Percentiles rank a stretch among this genome's conserved stretches.
Evolutionary conservation across 2,329 filamentous ascomycete species (phyloP).

Genomic region (Colletotrichum brevisporum): DNA sequence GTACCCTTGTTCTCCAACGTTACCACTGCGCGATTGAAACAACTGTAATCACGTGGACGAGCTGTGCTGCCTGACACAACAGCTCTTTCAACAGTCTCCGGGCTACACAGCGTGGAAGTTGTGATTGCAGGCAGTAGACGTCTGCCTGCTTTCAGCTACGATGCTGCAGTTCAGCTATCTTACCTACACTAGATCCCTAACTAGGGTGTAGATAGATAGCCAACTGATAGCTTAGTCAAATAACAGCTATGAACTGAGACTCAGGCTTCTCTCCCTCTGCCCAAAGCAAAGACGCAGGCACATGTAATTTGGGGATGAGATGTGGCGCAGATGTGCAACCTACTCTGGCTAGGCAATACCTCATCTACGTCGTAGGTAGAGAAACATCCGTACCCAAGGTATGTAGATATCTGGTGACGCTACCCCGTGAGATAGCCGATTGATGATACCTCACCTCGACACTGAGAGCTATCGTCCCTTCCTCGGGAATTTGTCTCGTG

Average conservation of each 20-base stretch:
- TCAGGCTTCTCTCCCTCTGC: neutral
- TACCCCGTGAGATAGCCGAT: too few relatives aligned
- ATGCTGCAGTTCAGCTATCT: neutral
- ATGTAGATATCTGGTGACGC: too few relatives aligned
- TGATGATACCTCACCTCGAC: neutral
- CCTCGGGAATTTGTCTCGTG: neutral
- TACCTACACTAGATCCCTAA: too few relatives aligned
- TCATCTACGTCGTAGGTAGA: too few relatives aligned
- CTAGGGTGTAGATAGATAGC: too few relatives aligned
- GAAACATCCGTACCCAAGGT: too few relatives aligned
- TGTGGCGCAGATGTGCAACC: neutral
- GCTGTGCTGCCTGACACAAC: slow-evolving; percentile 29
- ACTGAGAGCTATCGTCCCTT: neutral
- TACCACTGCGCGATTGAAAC: slow-evolving; percentile 14
- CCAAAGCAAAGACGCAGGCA: neutral
- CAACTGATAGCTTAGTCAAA: neutral
- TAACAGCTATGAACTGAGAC: neutral
- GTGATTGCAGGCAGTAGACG: neutral
- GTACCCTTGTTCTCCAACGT: neutral
- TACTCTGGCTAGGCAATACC: neutral
- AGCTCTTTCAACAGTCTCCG: slow-evolving; percentile 9
- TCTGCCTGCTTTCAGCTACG: slow-evolving; percentile 11
- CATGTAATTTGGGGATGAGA: slow-evolving; percentile 6
- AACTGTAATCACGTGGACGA: slow-evolving; percentile 21
- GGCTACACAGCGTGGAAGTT: slow-evolving; percentile 10